These are phyloP conservation scores for Thermothelomyces thermophilus DNA, from an alignment of 2,329 filamentous ascomycete species.

Conservation along the genomic window DNA sequence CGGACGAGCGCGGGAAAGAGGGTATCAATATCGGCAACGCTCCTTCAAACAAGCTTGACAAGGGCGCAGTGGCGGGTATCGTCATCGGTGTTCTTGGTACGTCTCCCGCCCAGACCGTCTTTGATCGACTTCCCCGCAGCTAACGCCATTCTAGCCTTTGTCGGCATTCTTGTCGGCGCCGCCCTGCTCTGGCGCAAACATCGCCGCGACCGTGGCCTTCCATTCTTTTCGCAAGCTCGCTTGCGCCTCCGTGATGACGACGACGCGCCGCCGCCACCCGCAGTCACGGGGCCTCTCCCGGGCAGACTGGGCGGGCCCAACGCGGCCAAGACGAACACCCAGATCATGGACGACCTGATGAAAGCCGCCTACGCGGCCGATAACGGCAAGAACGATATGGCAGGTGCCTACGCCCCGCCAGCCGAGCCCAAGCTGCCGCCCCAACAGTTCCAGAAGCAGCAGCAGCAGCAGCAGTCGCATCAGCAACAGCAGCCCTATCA, in stretches of 20 bases:
- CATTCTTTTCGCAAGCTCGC: constrained; percentile 10
- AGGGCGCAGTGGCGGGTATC: constrained; percentile 16
- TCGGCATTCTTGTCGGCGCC: constrained; percentile 11
- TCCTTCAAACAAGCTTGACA: background rate
- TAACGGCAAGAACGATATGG: constrained; percentile 13
- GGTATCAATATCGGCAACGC: background rate
- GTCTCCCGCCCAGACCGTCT: background rate
- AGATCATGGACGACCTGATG: constrained; percentile 24
- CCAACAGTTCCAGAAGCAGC: background rate
- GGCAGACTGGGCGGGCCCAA: background rate
- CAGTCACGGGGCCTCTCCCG: constrained; percentile 4
- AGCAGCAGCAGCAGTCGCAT: too few relatives aligned
- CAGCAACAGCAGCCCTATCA: too few relatives aligned
- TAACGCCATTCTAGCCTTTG: constrained; percentile 17
- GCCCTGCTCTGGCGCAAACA: constrained; percentile 18
- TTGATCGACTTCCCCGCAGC: background rate
- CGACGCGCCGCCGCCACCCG: background rate
- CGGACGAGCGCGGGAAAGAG: background rate
- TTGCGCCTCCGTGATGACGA: constrained; percentile 4
- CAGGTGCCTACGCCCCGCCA: background rate
- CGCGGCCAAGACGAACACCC: constrained; percentile 20
- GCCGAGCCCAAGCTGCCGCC: background rate
- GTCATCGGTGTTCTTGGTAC: constrained; percentile 21
- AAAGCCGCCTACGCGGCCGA: constrained; percentile 20
- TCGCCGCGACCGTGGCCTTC: constrained; percentile 12